Evolutionary conservation across 768 basidiomycete genomes (phyloP), one percentile per base, ranked within the genome.

Genomic region (Clitopilus hobsonii): DNA sequence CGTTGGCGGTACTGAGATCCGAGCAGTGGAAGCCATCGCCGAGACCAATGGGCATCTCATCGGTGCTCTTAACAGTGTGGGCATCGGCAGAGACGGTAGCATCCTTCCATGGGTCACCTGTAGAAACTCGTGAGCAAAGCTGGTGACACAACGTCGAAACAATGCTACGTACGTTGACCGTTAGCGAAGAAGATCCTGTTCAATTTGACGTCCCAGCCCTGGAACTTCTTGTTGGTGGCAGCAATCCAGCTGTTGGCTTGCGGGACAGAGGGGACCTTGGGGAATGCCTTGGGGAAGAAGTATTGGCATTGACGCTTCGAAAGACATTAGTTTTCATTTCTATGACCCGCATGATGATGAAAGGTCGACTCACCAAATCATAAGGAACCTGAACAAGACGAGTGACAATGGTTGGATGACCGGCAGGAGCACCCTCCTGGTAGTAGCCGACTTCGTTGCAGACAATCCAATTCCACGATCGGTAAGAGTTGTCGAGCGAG

Each of bases 401-500:
- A 1, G 80, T 75, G 20, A 85, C 83, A 45, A 86, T 63, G 16
- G 77, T 71, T 2, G 77, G 74, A 5, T 57, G 48, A 26, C 60
- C 64, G 1, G 51, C 29, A 6, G 78, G 79, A 22, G 79, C 71
- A 8, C 74, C 73, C 51, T 79, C 79, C 74, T 82, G 79, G 18
- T 79, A 66, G 60, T 68, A 87, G 27, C 88, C 88, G 1, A 89
- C 76, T 69, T 89, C 79, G 61, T 85, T 88, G 63, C 88, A 89
- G 84, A 84, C 79, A 62, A 87, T 81, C 88, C 88, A 89, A 54
- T 71, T 67, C 87, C 88, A 91, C 2, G 88, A 87, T 20, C 88
- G 78, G 3, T 56, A 58, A 0, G 72, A 54, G 56, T 89, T 83
- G 64, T 88, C 70, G 30, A 89, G 67, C 3, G 71, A 65, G 2